phyloP scores from a whole-genome alignment of 2,329 filamentous ascomycete genomes.

The Xylariales sp. region DNA sequence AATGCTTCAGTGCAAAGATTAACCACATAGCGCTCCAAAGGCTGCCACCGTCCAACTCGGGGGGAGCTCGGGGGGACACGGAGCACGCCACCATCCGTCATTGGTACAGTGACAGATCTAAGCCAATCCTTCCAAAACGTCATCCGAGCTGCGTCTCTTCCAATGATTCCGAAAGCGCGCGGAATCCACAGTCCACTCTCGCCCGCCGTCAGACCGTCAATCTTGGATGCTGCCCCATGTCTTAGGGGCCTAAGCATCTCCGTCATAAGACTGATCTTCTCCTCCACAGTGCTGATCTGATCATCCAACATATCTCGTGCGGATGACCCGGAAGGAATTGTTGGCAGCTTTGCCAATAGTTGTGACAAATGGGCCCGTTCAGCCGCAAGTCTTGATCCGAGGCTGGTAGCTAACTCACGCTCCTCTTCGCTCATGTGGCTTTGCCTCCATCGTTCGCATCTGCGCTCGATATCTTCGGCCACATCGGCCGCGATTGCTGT shows the following conservation, averaged over 20 bases:
- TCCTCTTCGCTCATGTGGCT: slow-evolving; percentile 87
- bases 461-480: slow-evolving; percentile 76
- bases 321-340: slow-evolving; percentile 71
- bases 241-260: slow-evolving; percentile 89
- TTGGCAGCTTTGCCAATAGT: slow-evolving; percentile 77
- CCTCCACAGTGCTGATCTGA: slow-evolving; percentile 90
- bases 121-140: slow-evolving; percentile 99
- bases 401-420: slow-evolving; percentile 83
- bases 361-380: slow-evolving; percentile 89
- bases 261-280: slow-evolving; percentile 96
- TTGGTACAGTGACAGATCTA: slow-evolving; percentile 86
- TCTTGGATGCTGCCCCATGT: slow-evolving; percentile 93
- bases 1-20: slow-evolving; percentile 95
- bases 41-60: slow-evolving; percentile 90
- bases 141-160: slow-evolving; percentile 76
- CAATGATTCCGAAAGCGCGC: slow-evolving; percentile 86
- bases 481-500: slow-evolving; percentile 77
- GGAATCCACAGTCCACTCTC: slow-evolving; percentile 97
- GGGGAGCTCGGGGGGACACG: slow-evolving; percentile 86
- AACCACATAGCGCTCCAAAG: slow-evolving; percentile 92
- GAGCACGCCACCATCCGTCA: slow-evolving; percentile 82
- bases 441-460: slow-evolving; percentile 82
- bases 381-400: slow-evolving; percentile 80
- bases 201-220: slow-evolving; percentile 90
- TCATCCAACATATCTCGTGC: slow-evolving; percentile 85